phyloP scores from a whole-genome alignment of 768 basidiomycete species.

The Leucocoprinus leucothites region DNA sequence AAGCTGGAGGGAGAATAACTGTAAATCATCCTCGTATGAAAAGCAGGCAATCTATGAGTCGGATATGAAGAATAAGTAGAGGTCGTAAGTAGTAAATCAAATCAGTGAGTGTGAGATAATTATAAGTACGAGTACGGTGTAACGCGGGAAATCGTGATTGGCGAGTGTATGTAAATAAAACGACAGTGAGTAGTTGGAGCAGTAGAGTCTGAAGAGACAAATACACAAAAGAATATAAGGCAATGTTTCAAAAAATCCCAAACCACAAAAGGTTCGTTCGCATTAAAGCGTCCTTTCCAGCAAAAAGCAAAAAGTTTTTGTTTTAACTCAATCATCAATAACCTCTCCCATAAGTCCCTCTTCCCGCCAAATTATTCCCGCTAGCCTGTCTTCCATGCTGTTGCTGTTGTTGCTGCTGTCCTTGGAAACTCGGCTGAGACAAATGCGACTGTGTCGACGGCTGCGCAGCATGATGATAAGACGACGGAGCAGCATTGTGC shows the following conservation, averaged over 20 bases:
- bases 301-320: background rate
- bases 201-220: background rate
- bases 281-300: background rate
- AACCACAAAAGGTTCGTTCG: background rate
- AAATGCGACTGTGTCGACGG: background rate
- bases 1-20: too few species aligned
- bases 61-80: too few species aligned
- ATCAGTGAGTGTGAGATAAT: too few species aligned
- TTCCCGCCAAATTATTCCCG: conserved; percentile 16
- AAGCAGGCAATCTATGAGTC: too few species aligned
- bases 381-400: conserved; percentile 12
- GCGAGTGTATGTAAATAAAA: background rate
- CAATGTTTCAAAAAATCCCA: background rate
- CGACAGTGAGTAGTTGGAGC: background rate
- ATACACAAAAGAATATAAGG: conserved; percentile 1
- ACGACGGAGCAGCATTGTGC: background rate
- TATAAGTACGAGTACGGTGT: background rate
- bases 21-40: too few species aligned
- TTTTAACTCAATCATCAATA: background rate
- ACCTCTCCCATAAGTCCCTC: conserved; percentile 11
- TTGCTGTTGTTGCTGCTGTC: conserved; percentile 18
- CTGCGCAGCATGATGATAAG: background rate
- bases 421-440: conserved; percentile 1
- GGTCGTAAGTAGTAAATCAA: too few species aligned
- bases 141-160: background rate